Base-by-base conservation (phyloP, 1,284 basidiomycete genomes). In the Tremellales sp. region DNA sequence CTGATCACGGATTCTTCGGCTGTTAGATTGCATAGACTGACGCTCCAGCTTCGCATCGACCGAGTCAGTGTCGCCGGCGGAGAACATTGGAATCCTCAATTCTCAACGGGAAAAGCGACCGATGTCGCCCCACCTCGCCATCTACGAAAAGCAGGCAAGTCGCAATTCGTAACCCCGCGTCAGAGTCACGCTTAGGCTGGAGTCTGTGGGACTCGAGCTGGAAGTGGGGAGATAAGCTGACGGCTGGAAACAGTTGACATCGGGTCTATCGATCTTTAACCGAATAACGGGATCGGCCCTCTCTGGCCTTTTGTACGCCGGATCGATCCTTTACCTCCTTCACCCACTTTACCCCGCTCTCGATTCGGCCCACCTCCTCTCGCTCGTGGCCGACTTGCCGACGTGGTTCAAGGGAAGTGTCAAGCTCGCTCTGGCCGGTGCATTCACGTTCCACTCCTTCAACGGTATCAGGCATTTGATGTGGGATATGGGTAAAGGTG, bases 401-500 rank as follows among this genome's bases (percentile, higher is more conserved):
- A 82, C 83, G 11, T 81, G 79, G 57, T 76, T 85, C 60, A 93
- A 94, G 76, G 81, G 83, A 50, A 73, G 81, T 8, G 83, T 80
- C 54, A 96, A 96, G 76, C 75, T 81, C 41, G 63, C 87, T 51
- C 79, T 94, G 40, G 89, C 89, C 19, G 79, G 81, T 4, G 88
- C 92, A 1, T 91, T 93, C 71, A 82, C 87, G 26, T 97, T 86
- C 83, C 94, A 98, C 77, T 81, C 82, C 6, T 82, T 84, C 72
- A 97, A 97, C 75, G 94, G 94, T 4, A 55, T 97, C 45, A 82
- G 94, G 45, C 94, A 98, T 79, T 77, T 98, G 64, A 75, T 77
- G 23, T 98, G 96, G 94, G 94, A 98, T 75, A 76, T 81, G 67
- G 86, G 86, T 51, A 87, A 86, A 79, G 85, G 93, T 96, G 64